Conservation (phyloP, 495 filamentous ascomycete species). For the Peziza echinospora region DNA sequence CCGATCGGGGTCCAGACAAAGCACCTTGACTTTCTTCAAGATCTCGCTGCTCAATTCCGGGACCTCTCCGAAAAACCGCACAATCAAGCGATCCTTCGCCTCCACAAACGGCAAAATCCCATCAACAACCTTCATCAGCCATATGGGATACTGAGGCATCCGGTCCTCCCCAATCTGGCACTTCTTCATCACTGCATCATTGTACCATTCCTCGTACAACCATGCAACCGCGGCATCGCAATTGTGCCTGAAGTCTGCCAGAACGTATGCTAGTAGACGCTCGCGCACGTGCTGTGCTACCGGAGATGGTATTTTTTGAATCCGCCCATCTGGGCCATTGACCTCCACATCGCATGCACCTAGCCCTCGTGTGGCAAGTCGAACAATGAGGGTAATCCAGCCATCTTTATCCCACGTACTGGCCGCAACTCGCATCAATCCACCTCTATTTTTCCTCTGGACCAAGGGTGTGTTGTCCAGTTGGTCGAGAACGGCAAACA, state of each 20-base stretch:
- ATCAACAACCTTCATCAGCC: slow-evolving; percentile 60
- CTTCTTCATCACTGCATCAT: slow-evolving; percentile 44
- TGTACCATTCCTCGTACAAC: slow-evolving; percentile 97
- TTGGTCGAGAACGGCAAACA: slow-evolving; percentile 52
- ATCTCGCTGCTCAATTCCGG: slow-evolving; percentile 52
- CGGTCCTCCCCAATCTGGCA: slow-evolving; percentile 26
- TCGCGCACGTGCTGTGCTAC: slow-evolving; percentile 55
- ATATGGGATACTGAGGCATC: slow-evolving; percentile 51
- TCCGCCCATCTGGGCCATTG: slow-evolving; percentile 3
- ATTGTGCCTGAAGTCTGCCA: slow-evolving; percentile 73
- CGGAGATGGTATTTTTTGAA: slow-evolving; percentile 12
- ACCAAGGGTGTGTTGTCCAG: slow-evolving; percentile 38
- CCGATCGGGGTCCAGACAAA: slow-evolving; percentile 76
- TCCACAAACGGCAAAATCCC: slow-evolving; percentile 76
- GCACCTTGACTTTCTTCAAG: slow-evolving; percentile 48
- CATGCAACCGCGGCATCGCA: slow-evolving; percentile 75
- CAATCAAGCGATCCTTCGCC: slow-evolving; percentile 64
- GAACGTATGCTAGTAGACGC: slow-evolving; percentile 54
- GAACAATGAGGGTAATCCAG: slow-evolving; percentile 71
- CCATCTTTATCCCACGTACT: slow-evolving; percentile 71
- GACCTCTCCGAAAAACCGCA: slow-evolving; percentile 78
- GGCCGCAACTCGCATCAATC: slow-evolving; percentile 65
- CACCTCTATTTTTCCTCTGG: slow-evolving; percentile 22
- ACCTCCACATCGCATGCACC: slow-evolving; percentile 22
- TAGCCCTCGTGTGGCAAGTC: slow-evolving; percentile 62